A percentile compares a stretch with the other conserved stretches of the same genome.
These are phyloP conservation scores for Cryphonectria radicalis DNA, from an alignment of 2,329 filamentous ascomycete species.

Conservation along the genomic window DNA sequence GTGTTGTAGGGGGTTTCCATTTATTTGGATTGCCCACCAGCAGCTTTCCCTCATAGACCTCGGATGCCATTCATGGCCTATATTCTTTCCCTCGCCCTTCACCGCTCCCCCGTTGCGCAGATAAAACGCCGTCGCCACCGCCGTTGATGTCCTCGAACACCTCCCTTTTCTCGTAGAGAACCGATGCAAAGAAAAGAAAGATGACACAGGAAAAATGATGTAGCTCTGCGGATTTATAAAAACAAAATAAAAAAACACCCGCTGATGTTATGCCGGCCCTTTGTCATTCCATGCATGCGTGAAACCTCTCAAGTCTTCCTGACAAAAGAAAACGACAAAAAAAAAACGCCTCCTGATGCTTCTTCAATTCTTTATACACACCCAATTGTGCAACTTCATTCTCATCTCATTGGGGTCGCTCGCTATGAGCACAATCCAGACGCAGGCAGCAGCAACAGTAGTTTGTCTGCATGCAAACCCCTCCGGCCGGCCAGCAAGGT, in stretches of 20 bases:
- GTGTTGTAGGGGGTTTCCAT: background rate
- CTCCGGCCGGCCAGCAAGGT: background rate
- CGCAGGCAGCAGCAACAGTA: background rate
- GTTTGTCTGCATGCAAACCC: no score
- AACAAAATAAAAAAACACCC: background rate
- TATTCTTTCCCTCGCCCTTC: background rate
- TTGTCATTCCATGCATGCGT: slow-evolving; percentile 2
- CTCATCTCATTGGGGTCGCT: slow-evolving; percentile 15
- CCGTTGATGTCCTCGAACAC: slow-evolving; percentile 6
- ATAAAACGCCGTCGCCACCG: slow-evolving; percentile 6
- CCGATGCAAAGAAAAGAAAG: slow-evolving; percentile 5
- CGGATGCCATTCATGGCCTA: background rate
- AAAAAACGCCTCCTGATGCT: slow-evolving; percentile 23
- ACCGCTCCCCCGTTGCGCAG: background rate
- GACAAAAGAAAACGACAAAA: background rate
- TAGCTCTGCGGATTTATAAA: background rate
- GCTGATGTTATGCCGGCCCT: background rate
- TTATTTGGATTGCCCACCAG: slow-evolving; percentile 1
- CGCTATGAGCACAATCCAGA: slow-evolving; percentile 1
- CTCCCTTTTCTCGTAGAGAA: background rate
- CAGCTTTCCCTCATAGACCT: background rate
- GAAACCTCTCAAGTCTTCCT: background rate
- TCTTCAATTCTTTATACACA: slow-evolving; percentile 12
- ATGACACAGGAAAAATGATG: slow-evolving; percentile 13
- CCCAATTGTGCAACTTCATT: background rate